Conservation (phyloP, 2,329 filamentous ascomycete species). For the Didymella segeticola region DNA sequence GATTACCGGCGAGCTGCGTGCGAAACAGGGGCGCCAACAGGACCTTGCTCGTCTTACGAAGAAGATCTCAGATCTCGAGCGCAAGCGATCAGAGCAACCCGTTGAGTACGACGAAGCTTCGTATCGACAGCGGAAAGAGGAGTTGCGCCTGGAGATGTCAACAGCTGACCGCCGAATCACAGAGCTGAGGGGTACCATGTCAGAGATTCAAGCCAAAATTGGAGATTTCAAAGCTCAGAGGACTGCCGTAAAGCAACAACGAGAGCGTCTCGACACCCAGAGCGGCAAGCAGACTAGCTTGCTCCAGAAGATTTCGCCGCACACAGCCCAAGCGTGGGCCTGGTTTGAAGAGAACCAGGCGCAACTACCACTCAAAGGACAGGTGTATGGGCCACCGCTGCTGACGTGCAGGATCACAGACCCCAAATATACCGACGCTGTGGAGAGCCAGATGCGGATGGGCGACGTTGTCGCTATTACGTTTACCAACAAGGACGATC, state of each 20-base stretch:
- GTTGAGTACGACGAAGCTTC: slow-evolving; percentile 71
- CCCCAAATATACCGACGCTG: slow-evolving; percentile 65
- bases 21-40: slow-evolving; percentile 49
- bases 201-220: slow-evolving; percentile 25
- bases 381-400: slow-evolving; percentile 82
- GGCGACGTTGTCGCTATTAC: slow-evolving; percentile 71
- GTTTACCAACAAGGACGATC: slow-evolving; percentile 76
- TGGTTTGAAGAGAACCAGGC: slow-evolving; percentile 79
- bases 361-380: slow-evolving; percentile 67
- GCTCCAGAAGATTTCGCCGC: slow-evolving; percentile 65
- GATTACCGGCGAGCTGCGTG: slow-evolving; percentile 49
- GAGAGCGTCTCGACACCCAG: slow-evolving; percentile 38
- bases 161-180: slow-evolving; percentile 56
- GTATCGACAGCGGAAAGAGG: slow-evolving; percentile 75
- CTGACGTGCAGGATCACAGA: slow-evolving; percentile 82
- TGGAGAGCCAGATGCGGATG: slow-evolving; percentile 64
- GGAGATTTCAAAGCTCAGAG: slow-evolving; percentile 37
- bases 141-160: slow-evolving; percentile 58
- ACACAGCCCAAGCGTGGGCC: slow-evolving; percentile 75
- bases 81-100: slow-evolving; percentile 66
- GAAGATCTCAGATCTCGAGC: slow-evolving; percentile 69
- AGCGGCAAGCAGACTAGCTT: slow-evolving; percentile 60
- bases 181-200: slow-evolving; percentile 52
- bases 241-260: slow-evolving; percentile 21
- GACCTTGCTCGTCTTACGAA: slow-evolving; percentile 45